A percentile compares a stretch with the other conserved stretches of the same genome.
Conservation (phyloP, 2,329 filamentous ascomycete genomes). For the Tolypocladium tropicale region DNA sequence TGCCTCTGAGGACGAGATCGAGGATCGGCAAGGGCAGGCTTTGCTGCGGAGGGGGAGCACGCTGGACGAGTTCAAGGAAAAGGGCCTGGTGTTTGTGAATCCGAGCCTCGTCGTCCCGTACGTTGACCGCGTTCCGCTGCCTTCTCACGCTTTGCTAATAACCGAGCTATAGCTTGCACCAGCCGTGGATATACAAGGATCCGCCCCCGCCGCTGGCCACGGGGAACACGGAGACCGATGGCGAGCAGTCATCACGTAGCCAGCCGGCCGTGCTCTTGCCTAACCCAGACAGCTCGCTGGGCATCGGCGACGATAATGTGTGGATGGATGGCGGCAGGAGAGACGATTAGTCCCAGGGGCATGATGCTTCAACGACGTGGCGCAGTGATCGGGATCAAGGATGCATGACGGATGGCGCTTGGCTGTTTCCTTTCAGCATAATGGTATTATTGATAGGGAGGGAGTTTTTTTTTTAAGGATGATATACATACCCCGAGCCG, state of each 20-base stretch:
- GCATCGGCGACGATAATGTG: slow-evolving; percentile 29
- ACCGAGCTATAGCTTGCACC: slow-evolving; percentile 42
- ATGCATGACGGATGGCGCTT: background rate
- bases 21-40: slow-evolving; percentile 28
- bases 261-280: slow-evolving; percentile 18
- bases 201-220: slow-evolving; percentile 30
- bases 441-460: background rate
- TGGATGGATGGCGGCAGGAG: slow-evolving; percentile 18
- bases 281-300: slow-evolving; percentile 23
- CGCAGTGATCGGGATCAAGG: background rate
- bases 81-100: slow-evolving; percentile 62
- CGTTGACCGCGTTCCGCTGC: background rate
- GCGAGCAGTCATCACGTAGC: slow-evolving; percentile 8
- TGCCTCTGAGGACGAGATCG: slow-evolving; percentile 30
- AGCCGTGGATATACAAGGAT: slow-evolving; percentile 58
- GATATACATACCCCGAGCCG: background rate
- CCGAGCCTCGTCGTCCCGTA: slow-evolving; percentile 61
- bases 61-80: slow-evolving; percentile 62
- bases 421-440: background rate
- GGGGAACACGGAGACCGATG: slow-evolving; percentile 15
- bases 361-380: background rate
- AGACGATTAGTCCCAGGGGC: background rate
- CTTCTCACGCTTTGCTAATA: background rate
- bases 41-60: slow-evolving; percentile 48
- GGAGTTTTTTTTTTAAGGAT: background rate